Evolutionary conservation across 129 eudicot species (phyloP).

Genomic region (Kitagawia praeruptora): DNA sequence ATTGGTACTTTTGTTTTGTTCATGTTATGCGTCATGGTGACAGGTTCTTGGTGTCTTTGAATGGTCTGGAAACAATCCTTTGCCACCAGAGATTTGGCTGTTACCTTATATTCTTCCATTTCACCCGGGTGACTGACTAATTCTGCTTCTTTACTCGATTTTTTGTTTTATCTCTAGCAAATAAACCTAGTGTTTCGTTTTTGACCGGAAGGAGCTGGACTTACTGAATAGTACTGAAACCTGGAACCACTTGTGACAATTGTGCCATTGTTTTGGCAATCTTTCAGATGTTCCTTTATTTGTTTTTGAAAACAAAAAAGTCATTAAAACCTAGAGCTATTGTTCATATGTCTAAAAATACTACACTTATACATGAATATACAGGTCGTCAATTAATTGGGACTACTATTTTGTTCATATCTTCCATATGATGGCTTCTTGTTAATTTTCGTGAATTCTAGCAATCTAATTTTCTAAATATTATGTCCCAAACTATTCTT

Average conservation of each 20-base stretch:
- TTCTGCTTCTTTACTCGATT: background rate
- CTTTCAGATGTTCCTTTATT: background rate
- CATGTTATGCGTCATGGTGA: constrained; percentile 12
- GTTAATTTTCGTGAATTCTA: background rate
- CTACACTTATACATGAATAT: background rate
- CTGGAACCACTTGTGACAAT: background rate
- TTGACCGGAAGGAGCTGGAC: background rate
- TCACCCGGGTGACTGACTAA: constrained; percentile 64
- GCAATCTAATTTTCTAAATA: background rate
- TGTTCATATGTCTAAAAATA: background rate
- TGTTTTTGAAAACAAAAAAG: background rate
- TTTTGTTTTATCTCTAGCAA: background rate
- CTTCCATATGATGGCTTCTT: background rate
- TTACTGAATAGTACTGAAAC: background rate
- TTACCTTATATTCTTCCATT: constrained; percentile 69
- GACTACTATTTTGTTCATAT: background rate
- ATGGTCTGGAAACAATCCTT: constrained; percentile 92
- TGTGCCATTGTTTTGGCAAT: background rate
- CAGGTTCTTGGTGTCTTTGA: constrained; percentile 91
- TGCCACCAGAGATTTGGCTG: constrained; percentile 93
- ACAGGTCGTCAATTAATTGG: background rate
- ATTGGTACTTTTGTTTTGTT: background rate
- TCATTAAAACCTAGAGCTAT: background rate
- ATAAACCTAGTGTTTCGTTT: background rate
- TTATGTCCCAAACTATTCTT: background rate